phyloP scores from a whole-genome alignment of 192 early-diverging fungal species.

The Entophlyctis luteolus region DNA sequence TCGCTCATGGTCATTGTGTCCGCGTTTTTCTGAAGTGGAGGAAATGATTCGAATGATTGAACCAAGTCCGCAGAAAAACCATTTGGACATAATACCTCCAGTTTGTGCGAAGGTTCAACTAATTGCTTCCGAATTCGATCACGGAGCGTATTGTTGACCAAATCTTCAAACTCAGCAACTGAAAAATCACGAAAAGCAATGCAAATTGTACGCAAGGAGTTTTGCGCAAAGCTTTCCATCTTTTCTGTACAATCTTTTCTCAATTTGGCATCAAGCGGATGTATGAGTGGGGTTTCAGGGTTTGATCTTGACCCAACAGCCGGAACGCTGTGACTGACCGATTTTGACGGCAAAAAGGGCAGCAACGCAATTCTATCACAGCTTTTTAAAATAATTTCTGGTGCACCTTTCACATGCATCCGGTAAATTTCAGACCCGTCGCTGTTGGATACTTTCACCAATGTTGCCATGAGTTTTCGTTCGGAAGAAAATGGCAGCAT shows the following conservation, averaged over 20 bases:
- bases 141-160: slow-evolving; percentile 15
- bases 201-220: slow-evolving; percentile 86
- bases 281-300: neutral
- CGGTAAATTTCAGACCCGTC: slow-evolving; percentile 41
- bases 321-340: slow-evolving; percentile 21
- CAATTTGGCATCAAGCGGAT: slow-evolving; percentile 8
- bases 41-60: neutral
- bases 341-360: slow-evolving; percentile 55
- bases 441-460: slow-evolving; percentile 46
- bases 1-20: neutral
- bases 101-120: neutral
- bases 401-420: slow-evolving; percentile 89
- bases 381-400: slow-evolving; percentile 22
- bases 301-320: slow-evolving; percentile 13
- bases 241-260: slow-evolving; percentile 31
- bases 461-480: slow-evolving; percentile 87
- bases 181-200: slow-evolving; percentile 57
- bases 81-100: neutral
- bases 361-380: slow-evolving; percentile 18
- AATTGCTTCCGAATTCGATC: slow-evolving; percentile 5
- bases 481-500: slow-evolving; percentile 88
- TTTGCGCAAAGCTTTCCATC: slow-evolving; percentile 71
- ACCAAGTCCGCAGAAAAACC: too few species aligned
- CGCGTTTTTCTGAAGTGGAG: neutral
- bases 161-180: slow-evolving; percentile 19